phyloP scores from a whole-genome alignment of 352 stramenopile species.

The Phytophthora fragariaefolia region DNA sequence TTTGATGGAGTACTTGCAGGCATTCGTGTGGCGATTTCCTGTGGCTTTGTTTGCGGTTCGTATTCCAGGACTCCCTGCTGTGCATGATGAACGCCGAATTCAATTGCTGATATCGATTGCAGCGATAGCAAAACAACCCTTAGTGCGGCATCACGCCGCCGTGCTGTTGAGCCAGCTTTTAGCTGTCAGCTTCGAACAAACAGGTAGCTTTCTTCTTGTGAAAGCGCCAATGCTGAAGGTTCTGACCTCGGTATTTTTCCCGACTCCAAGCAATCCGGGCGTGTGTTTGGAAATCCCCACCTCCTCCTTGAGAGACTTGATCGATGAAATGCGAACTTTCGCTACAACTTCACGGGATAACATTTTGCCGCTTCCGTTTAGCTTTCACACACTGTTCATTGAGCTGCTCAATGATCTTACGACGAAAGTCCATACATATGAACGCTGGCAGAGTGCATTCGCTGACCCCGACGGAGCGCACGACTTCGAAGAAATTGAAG shows the following conservation, averaged over 20 bases:
- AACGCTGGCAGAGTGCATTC: conserved; percentile 56
- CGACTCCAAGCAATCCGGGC: conserved; percentile 1
- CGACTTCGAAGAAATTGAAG: conserved; percentile 74
- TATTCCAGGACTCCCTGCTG: conserved; percentile 49
- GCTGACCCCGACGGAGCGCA: conserved; percentile 24
- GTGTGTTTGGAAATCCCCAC: conserved; percentile 19
- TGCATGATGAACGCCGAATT: conserved; percentile 63
- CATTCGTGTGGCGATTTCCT: conserved; percentile 60
- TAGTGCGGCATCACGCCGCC: conserved; percentile 44
- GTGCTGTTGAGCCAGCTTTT: conserved; percentile 59
- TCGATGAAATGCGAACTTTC: conserved; percentile 65
- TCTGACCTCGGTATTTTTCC: conserved; percentile 56
- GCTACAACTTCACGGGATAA: conserved; percentile 17
- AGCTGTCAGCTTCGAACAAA: conserved; percentile 63
- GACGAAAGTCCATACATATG: conserved; percentile 63
- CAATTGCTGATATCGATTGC: conserved; percentile 58
- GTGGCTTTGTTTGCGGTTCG: conserved; percentile 59
- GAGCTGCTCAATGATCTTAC: conserved; percentile 59
- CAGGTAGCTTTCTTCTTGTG: conserved; percentile 64
- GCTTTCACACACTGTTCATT: conserved; percentile 57
- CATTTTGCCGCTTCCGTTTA: conserved; percentile 17
- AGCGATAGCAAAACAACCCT: conserved; percentile 37
- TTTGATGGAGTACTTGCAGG: conserved; percentile 59
- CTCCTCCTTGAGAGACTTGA: conserved; percentile 45
- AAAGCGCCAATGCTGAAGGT: conserved; percentile 57